These are phyloP conservation scores for Cubamyces sp. DNA, from an alignment of 768 basidiomycete species.

Conservation along the genomic window DNA sequence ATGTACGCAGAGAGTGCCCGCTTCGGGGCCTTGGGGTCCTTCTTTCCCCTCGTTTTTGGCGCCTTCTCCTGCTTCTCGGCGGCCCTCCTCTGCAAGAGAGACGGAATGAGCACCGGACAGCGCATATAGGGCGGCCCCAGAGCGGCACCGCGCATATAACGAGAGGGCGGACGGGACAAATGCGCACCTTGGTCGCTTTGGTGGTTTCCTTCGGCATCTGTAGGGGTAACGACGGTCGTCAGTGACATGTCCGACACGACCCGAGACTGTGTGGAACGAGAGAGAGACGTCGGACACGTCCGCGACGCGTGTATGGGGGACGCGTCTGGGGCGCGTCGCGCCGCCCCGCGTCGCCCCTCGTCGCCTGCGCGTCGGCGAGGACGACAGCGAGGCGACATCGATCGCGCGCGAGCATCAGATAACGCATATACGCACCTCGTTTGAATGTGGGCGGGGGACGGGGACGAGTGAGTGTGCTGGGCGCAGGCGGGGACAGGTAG, in stretches of 20 bases:
- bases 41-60: constrained; percentile 59
- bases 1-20: constrained; percentile 96
- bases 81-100: constrained; percentile 66
- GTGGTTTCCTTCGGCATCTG: constrained; percentile 82
- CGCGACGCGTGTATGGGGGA: constrained; percentile 25
- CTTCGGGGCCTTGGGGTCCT: constrained; percentile 87
- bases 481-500: constrained; percentile 23
- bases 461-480: constrained; percentile 20
- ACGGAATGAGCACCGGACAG: constrained; percentile 22
- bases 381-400: constrained; percentile 25
- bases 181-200: constrained; percentile 68
- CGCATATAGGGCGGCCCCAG: constrained; percentile 15
- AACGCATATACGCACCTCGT: constrained; percentile 24
- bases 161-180: constrained; percentile 20
- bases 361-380: constrained; percentile 18
- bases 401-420: constrained; percentile 26
- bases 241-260: constrained; percentile 47
- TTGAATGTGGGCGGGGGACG: constrained; percentile 14
- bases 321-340: constrained; percentile 31
- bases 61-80: constrained; percentile 72
- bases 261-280: constrained; percentile 25
- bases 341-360: constrained; percentile 18
- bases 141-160: constrained; percentile 1
- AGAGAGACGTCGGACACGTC: constrained; percentile 12
- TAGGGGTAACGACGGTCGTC: constrained; percentile 36